phyloP scores from a whole-genome alignment of 352 stramenopile genomes.

The Pythium grandisporangium region DNA sequence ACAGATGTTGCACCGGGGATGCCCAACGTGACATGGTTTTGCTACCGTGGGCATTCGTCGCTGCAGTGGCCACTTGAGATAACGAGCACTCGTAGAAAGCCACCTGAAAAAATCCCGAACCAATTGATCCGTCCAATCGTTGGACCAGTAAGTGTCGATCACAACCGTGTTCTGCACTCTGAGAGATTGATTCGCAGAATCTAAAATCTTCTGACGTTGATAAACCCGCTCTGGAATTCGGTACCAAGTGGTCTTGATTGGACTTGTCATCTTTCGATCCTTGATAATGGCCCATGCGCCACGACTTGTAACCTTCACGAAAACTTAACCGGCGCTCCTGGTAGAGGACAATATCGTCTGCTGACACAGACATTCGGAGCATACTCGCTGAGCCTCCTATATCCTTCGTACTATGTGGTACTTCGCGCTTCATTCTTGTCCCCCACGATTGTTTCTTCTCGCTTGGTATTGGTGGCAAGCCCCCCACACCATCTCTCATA shows the following conservation, averaged over 20 bases:
- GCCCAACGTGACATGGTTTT: too few relatives aligned
- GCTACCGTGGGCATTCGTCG: slow-evolving; percentile 20
- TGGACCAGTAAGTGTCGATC: slow-evolving; percentile 80
- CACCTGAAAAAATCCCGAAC: slow-evolving; percentile 80
- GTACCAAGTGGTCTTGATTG: slow-evolving; percentile 34
- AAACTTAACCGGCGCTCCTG: slow-evolving; percentile 72
- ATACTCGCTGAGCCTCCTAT: too few relatives aligned
- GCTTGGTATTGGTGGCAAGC: too few relatives aligned
- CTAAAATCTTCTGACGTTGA: slow-evolving; percentile 67
- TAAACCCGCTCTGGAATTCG: slow-evolving; percentile 15
- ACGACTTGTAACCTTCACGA: slow-evolving; percentile 79
- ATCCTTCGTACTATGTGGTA: too few relatives aligned
- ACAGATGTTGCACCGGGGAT: too few relatives aligned
- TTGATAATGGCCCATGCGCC: slow-evolving; percentile 73
- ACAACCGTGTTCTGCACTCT: slow-evolving; percentile 34
- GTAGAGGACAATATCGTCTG: slow-evolving; percentile 80
- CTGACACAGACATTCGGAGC: slow-evolving; percentile 61
- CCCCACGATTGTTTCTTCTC: too few relatives aligned
- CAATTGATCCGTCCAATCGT: slow-evolving; percentile 25
- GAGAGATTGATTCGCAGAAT: slow-evolving; percentile 68
- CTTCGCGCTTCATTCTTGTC: too few relatives aligned
- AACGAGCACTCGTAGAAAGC: slow-evolving; percentile 83
- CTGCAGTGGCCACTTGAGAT: slow-evolving; percentile 32
- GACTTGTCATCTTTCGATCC: slow-evolving; percentile 66
- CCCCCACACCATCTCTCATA: too few relatives aligned